phyloP scores from a whole-genome alignment of 2,329 filamentous ascomycete genomes.

The Alternaria infectoria region DNA sequence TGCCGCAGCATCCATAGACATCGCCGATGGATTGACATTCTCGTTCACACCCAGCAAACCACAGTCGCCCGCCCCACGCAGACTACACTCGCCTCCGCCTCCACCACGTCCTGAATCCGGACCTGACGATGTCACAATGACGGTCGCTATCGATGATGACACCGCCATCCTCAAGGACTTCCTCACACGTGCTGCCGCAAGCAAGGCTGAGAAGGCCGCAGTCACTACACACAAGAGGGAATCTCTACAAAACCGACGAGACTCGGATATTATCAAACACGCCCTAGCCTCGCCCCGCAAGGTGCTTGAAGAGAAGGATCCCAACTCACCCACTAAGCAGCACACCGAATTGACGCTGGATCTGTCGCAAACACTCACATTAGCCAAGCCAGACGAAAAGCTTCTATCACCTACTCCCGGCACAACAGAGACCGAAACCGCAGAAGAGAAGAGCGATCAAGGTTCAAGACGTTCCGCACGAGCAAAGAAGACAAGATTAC shows the following conservation, averaged over 20 bases:
- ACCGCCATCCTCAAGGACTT: conserved; percentile 58
- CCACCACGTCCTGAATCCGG: conserved; percentile 28
- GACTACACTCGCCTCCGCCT: conserved; percentile 37
- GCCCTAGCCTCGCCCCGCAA: conserved; percentile 55
- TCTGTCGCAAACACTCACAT: conserved; percentile 36
- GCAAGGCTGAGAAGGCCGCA: conserved; percentile 49
- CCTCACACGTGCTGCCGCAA: conserved; percentile 56
- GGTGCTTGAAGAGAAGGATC: conserved; percentile 55
- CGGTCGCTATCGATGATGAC: conserved; percentile 52
- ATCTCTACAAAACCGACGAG: conserved; percentile 54
- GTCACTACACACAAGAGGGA: conserved; percentile 46
- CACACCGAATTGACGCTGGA: conserved; percentile 42
- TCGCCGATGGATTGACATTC: conserved; percentile 42
- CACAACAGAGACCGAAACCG: conserved; percentile 17
- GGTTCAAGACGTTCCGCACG: conserved; percentile 44
- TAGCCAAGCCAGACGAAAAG: conserved; percentile 24
- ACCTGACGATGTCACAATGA: conserved; percentile 40
- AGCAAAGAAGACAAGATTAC: conserved; percentile 43
- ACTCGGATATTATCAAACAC: conserved; percentile 55
- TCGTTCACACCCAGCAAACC: conserved; percentile 19
- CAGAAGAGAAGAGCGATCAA: conserved; percentile 18
- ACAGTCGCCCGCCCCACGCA: conserved; percentile 25
- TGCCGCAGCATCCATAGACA: conserved; percentile 18
- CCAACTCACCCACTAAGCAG: conserved; percentile 54
- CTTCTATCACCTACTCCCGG: conserved; percentile 24